A percentile compares a stretch with the other conserved stretches of the same genome.
phyloP scores from a whole-genome alignment of 1,284 basidiomycete genomes.

The Paramarasmius palmivorus region DNA sequence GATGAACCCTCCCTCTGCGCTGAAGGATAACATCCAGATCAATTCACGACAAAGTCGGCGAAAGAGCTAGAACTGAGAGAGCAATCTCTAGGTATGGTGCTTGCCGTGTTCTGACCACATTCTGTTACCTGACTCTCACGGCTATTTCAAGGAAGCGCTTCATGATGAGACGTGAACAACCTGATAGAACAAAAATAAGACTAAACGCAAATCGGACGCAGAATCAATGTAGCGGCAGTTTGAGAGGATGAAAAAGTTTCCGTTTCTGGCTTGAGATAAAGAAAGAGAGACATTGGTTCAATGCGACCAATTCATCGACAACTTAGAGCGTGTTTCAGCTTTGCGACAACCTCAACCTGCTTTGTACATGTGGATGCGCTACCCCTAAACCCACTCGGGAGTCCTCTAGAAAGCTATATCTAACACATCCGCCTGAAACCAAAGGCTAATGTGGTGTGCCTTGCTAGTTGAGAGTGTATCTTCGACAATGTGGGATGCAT shows the following conservation, averaged over 20 bases:
- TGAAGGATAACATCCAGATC: conserved; percentile 84
- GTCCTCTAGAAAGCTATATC: no score
- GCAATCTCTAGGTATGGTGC: conserved; percentile 57
- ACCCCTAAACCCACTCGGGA: no score
- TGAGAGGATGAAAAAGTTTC: conserved; percentile 84
- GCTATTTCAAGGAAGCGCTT: conserved; percentile 81
- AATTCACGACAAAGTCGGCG: conserved; percentile 75
- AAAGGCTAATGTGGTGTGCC: no score
- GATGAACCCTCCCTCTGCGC: conserved; percentile 84
- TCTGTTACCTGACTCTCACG: conserved; percentile 7
- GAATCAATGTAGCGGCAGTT: conserved; percentile 72
- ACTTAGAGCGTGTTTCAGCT: conserved; percentile 45
- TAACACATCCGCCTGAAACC: no score
- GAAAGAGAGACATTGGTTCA: conserved; percentile 79
- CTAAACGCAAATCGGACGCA: conserved; percentile 64
- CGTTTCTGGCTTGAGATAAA: conserved; percentile 69
- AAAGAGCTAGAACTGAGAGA: conserved; percentile 53
- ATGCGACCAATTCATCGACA: no score
- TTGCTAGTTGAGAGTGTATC: no score
- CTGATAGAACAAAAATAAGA: conserved; percentile 92
- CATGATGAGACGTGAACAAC: conserved; percentile 89
- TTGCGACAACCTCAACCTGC: background rate
- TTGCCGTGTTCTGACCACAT: background rate
- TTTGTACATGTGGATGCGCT: no score
- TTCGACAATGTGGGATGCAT: no score